These are phyloP conservation scores for Sicyos edulis DNA, from an alignment of 306 rosid genomes.

Conservation along the genomic window DNA sequence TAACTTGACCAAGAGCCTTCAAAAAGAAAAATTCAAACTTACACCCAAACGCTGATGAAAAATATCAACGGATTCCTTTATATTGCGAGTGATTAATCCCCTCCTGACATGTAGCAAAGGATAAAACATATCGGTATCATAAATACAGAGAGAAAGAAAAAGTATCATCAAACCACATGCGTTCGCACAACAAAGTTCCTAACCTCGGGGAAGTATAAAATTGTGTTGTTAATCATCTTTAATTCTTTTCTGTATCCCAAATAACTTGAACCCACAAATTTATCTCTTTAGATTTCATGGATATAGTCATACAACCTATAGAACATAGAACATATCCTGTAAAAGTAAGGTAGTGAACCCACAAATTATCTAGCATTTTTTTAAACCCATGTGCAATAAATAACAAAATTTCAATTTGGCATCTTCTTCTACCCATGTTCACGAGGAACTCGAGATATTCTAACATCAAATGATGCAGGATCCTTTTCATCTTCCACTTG, in stretches of 20 bases:
- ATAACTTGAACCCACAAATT: neutral
- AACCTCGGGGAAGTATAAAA: neutral
- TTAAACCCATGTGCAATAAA: neutral
- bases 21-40: neutral
- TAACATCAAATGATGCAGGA: neutral
- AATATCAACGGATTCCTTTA: slow-evolving; percentile 61
- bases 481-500: neutral
- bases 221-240: slow-evolving; percentile 1
- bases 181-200: neutral
- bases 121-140: slow-evolving; percentile 4
- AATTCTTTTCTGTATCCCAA: neutral
- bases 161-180: neutral
- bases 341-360: neutral
- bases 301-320: no score
- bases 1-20: no score
- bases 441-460: neutral
- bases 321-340: no score
- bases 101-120: slow-evolving; percentile 36
- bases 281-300: no score
- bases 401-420: neutral
- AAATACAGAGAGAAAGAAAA: slow-evolving; percentile 16
- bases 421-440: neutral
- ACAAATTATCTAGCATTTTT: neutral
- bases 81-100: slow-evolving; percentile 85
- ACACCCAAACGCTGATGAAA: slow-evolving; percentile 82